Evolutionary conservation across 306 rosid genomes (phyloP), one percentile per base, ranked within the genome.

Genomic region (Amphicarpaea edgeworthii): DNA sequence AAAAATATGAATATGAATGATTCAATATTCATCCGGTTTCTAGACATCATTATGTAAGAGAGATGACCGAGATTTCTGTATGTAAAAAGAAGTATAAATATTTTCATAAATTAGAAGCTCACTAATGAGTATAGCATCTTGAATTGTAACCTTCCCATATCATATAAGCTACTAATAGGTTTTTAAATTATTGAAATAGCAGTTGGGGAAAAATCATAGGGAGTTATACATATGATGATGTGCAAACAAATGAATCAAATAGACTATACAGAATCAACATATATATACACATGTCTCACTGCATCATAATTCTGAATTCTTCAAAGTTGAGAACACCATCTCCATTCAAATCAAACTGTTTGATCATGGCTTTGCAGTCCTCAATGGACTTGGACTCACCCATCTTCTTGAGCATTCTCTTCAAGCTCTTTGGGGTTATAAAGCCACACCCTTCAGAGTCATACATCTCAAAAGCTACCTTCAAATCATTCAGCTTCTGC

Each of bases 241-340:
- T 47, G 16, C 43, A 51, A 76, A 64, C 2, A 23, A 63, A 75
- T 63, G 7, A 61, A 75, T 75, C 0, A 38, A 72, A 42, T 60
- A 14, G 14, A 47, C 16, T 70, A 70, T 12, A 19, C 64, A 51
- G 5, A 49, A 49, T 3, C 4, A 70, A 53, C 1, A 53, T 4
- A 5, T 12, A 32, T 1, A 14, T 12, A 32, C 1, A 7, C 34
- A 14, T 3, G 16, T 7, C 20, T 81, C 74, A 81, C 37, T 65
- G 81, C 98, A 95, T 95, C 98, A 95, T 95, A 15, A 83, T 30
- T 54, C 73, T 81, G 70, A 95, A 95, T 77, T 95, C 98, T 12
- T 90, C 86, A 72, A 95, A 90, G 80, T 85, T 73, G 5, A 95
- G 86, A 37, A 83, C 8, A 6, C 98, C 98, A 51, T 95, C 98